Evolutionary conservation across 2,329 filamentous ascomycete species (phyloP), one percentile per base, ranked within the genome.

Genomic region (Xylaria sp.): DNA sequence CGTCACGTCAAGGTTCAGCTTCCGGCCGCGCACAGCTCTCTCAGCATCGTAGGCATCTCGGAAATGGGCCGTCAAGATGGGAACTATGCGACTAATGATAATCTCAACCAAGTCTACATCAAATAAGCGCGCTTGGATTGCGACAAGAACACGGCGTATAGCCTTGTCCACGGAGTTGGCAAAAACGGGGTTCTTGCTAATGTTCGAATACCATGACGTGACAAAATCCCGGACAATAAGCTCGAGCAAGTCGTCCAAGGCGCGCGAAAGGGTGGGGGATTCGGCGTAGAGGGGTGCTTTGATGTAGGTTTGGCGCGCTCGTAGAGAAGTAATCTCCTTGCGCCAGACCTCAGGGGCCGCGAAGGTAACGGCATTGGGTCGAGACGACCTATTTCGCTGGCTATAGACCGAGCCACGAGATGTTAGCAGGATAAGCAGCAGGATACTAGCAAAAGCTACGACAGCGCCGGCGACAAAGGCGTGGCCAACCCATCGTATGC

Each of bases 11-110:
- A 93, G 90, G 75, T 94, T 96, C 66, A 98, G 84, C 80, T 97
- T 93, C 78, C 90, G 92, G 13, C 97, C 97, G 63, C 95, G 89
- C 12, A 99, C 93, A 9, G 90, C 88, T 66, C 92, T 89, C 82
- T 99, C 96, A 0, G 96, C 96, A 72, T 96, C 90, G 79, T 94
- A 93, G 75, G 97, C 97, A 73, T 97, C 93, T 73, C 89, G 92
- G 75, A 99, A 89, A 80, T 99, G 96, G 10, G 89, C 86, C 36
- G 95, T 98, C 73, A 99, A 80, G 67, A 98, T 90, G 13, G 97
- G 97, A 48, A 98, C 91, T 56, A 98, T 86, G 46, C 91, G 90
- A 70, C 91, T 92, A 20, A 95, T 94, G 55, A 93, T 85, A 55
- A 95, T 85, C 75, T 96, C 94, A 59, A 96, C 93, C 71, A 98